Conservation (phyloP, 495 filamentous ascomycete genomes). For the Penicillium malachiteum region DNA sequence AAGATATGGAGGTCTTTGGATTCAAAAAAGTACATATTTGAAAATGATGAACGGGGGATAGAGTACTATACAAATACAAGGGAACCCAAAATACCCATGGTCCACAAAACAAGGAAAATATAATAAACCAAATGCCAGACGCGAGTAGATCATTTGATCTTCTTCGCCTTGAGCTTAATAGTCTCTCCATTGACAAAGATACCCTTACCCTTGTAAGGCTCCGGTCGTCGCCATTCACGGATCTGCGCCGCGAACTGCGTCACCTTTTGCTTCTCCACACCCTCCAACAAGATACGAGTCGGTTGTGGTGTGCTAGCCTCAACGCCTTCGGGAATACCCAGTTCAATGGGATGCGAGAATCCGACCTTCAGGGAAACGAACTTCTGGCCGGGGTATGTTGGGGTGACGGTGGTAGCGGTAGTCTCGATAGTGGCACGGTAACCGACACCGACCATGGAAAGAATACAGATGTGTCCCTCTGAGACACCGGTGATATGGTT, state of each 20-base stretch:
- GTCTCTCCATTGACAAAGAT: slow-evolving; percentile 97
- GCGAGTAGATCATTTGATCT: slow-evolving; percentile 73
- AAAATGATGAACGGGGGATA: slow-evolving; percentile 12
- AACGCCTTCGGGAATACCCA: slow-evolving; percentile 77
- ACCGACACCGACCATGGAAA: slow-evolving; percentile 93
- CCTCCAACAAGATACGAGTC: slow-evolving; percentile 90
- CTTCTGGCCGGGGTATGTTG: slow-evolving; percentile 75
- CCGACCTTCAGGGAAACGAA: slow-evolving; percentile 93
- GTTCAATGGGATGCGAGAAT: slow-evolving; percentile 91
- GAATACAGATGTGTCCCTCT: slow-evolving; percentile 90
- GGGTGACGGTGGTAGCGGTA: slow-evolving; percentile 63
- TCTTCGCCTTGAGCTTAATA: slow-evolving; percentile 96
- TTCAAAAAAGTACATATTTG: slow-evolving; percentile 39
- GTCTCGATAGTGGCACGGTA: slow-evolving; percentile 85
- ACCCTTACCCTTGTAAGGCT: slow-evolving; percentile 99
- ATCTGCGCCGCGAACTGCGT: slow-evolving; percentile 90
- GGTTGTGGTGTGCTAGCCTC: slow-evolving; percentile 87
- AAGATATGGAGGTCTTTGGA: slow-evolving; percentile 6
- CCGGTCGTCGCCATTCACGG: slow-evolving; percentile 81
- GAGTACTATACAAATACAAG: slow-evolving; percentile 43
- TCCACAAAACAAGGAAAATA: slow-evolving; percentile 21
- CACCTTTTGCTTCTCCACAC: slow-evolving; percentile 77
- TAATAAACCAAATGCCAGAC: slow-evolving; percentile 15
- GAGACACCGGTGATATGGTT: slow-evolving; percentile 90
- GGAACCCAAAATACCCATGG: slow-evolving; percentile 25